Evolutionary conservation across 805 yeast species (phyloP), one percentile per base, ranked within the genome.

Genomic region (Diddensiella transvaalensis): DNA sequence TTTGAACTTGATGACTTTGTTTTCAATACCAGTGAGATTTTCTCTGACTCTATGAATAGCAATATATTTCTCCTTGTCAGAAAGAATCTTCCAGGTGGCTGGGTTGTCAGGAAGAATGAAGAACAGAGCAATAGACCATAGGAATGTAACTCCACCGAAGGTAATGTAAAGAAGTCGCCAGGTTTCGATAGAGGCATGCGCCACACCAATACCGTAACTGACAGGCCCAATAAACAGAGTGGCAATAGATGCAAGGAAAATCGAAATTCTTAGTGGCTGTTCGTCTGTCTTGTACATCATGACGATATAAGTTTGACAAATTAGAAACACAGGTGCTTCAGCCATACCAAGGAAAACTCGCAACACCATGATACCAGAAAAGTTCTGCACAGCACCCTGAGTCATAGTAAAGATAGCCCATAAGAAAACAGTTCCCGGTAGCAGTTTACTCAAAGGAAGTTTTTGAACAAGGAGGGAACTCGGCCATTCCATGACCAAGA

Each of bases 31-130:
- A 44, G 60, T 67, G 3, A 66, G 71, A 33, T 63, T 63, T 35
- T 52, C 57, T 53, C 66, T 71, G 48, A 64, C 66, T 60, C 71
- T 61, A 64, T 73, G 60, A 52, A 76, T 74, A 49, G 74, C 65
- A 71, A 75, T 71, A 13, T 76, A 69, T 58, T 73, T 79, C 60
- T 80, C 85, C 40, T 74, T 68, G 2, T 58, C 63, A 4, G 72
- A 52, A 38, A 80, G 65, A 51, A 75, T 74, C 47, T 62, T 67
- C 11, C 79, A 78, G 50, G 67, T 70, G 0, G 79, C 62, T 15
- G 85, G 85, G 58, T 78, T 75, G 50, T 74, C 70, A 33, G 85
- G 85, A 55, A 77, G 78, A 17, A 71, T 40, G 51, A 70, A 67
- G 42, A 63, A 56, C 2, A 72, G 59, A 3, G 65, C 43, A 2